A percentile compares a stretch with the other conserved stretches of the same genome.
These are phyloP conservation scores for Mycena leptocephala DNA, from an alignment of 768 basidiomycete genomes.

Conservation along the genomic window DNA sequence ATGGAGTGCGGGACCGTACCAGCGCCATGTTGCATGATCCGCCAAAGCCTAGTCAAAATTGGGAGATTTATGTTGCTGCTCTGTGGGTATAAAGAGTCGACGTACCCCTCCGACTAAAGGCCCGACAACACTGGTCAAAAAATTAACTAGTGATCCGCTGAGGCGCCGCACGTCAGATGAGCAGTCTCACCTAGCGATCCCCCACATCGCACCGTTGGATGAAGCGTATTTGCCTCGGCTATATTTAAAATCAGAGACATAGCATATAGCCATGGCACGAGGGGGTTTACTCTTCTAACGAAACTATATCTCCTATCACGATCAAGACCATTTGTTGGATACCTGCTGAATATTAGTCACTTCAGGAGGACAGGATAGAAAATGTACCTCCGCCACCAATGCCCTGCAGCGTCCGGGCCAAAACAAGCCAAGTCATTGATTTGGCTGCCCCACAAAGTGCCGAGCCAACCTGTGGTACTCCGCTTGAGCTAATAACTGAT, in stretches of 20 bases:
- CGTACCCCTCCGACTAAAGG: conserved; percentile 89
- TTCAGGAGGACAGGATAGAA: conserved; percentile 12
- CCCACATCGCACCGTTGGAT: conserved; percentile 84
- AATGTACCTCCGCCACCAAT: conserved; percentile 81
- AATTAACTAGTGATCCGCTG: no score
- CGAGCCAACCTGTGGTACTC: conserved; percentile 77
- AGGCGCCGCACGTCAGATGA: background rate
- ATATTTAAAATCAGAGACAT: background rate
- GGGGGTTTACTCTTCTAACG: conserved; percentile 76
- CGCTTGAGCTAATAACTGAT: background rate
- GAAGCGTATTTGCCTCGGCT: conserved; percentile 88
- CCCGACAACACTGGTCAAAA: conserved; percentile 71
- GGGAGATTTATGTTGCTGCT: background rate
- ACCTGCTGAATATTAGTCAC: background rate
- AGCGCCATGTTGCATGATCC: conserved; percentile 86
- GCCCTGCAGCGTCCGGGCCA: conserved; percentile 76
- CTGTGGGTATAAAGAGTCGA: no score
- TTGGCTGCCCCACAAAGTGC: conserved; percentile 89
- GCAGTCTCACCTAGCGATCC: conserved; percentile 63
- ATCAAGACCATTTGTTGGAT: conserved; percentile 66
- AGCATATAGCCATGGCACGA: background rate
- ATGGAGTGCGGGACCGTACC: no score
- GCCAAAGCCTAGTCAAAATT: conserved; percentile 69
- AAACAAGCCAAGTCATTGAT: conserved; percentile 83
- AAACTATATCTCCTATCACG: conserved; percentile 87